A percentile compares a stretch with the other conserved stretches of the same genome.
Evolutionary conservation across 352 stramenopile genomes (phyloP).

Genomic region (Phytopythium sindhum): DNA sequence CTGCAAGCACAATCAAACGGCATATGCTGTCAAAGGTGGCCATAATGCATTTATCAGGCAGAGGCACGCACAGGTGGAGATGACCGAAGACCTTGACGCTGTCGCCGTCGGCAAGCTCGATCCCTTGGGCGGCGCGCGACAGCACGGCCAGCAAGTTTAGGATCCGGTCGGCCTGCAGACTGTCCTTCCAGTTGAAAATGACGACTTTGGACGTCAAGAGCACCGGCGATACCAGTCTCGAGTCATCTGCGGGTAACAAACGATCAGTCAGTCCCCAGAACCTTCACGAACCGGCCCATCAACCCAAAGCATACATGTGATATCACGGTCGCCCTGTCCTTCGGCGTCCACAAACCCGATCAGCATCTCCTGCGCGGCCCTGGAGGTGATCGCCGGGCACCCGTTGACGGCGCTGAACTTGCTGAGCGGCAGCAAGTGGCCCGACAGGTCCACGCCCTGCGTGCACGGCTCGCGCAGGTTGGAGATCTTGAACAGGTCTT

Average conservation of each 20-base stretch:
- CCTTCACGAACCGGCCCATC: neutral
- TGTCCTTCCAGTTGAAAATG: conserved; percentile 91
- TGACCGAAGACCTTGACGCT: conserved; percentile 85
- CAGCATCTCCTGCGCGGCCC: conserved; percentile 38
- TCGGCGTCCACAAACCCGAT: conserved; percentile 86
- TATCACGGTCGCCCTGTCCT: conserved; percentile 82
- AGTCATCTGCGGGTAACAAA: conserved; percentile 48
- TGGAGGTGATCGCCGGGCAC: conserved; percentile 33
- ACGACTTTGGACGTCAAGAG: conserved; percentile 83
- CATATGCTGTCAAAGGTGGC: neutral
- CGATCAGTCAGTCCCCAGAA: neutral
- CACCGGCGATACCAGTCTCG: conserved; percentile 76
- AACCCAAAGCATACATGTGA: conserved; percentile 49
- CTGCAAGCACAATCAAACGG: conserved; percentile 19
- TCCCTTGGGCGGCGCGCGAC: conserved; percentile 71
- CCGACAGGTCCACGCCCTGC: conserved; percentile 80
- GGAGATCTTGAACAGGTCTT: conserved; percentile 87
- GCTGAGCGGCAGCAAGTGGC: conserved; percentile 65
- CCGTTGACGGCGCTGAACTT: conserved; percentile 73
- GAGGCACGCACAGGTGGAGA: conserved; percentile 70
- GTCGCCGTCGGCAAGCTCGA: conserved; percentile 74
- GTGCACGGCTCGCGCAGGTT: conserved; percentile 84
- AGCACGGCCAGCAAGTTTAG: conserved; percentile 81
- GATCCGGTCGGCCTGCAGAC: conserved; percentile 80
- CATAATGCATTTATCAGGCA: neutral